A percentile compares a stretch with the other conserved stretches of the same genome.
Evolutionary conservation across 352 stramenopile species (phyloP).

Genomic region (Globisporangium recalcitrans): DNA sequence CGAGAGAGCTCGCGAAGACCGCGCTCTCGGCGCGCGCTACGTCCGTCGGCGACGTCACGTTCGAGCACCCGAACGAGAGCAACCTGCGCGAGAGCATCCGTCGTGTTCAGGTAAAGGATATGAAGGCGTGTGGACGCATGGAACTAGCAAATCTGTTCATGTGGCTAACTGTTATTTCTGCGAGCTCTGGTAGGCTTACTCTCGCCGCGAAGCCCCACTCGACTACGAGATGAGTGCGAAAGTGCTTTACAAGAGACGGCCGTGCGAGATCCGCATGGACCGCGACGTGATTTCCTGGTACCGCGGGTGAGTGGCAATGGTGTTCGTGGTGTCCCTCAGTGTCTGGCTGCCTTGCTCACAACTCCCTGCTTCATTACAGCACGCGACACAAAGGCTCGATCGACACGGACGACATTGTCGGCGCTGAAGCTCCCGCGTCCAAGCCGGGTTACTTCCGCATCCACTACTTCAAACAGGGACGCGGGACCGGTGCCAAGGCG

Average conservation of each 20-base stretch:
- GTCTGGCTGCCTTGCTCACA: background rate
- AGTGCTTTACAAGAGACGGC: constrained; percentile 38
- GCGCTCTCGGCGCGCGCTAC: constrained; percentile 60
- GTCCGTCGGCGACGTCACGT: constrained; percentile 70
- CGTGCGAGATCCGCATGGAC: constrained; percentile 58
- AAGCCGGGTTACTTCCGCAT: constrained; percentile 45
- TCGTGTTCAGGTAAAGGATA: constrained; percentile 44
- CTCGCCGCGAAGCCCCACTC: constrained; percentile 61
- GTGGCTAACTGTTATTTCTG: background rate
- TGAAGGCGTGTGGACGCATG: too few species aligned
- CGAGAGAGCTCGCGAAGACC: constrained; percentile 65
- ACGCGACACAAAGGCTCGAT: constrained; percentile 43
- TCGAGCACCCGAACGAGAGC: constrained; percentile 57
- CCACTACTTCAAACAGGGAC: constrained; percentile 74
- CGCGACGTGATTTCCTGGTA: constrained; percentile 60
- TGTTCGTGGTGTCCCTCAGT: too few species aligned
- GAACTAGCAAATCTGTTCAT: background rate
- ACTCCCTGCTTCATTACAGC: constrained; percentile 11
- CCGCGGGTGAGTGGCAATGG: constrained; percentile 24
- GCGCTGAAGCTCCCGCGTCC: constrained; percentile 33
- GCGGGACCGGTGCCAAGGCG: constrained; percentile 51
- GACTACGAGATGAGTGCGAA: constrained; percentile 51
- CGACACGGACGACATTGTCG: constrained; percentile 74
- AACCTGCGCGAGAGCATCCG: constrained; percentile 73
- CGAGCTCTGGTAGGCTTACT: constrained; percentile 46